Evolutionary conservation across 2,329 filamentous ascomycete genomes (phyloP).

Genomic region (Metarhizium guizhouense): DNA sequence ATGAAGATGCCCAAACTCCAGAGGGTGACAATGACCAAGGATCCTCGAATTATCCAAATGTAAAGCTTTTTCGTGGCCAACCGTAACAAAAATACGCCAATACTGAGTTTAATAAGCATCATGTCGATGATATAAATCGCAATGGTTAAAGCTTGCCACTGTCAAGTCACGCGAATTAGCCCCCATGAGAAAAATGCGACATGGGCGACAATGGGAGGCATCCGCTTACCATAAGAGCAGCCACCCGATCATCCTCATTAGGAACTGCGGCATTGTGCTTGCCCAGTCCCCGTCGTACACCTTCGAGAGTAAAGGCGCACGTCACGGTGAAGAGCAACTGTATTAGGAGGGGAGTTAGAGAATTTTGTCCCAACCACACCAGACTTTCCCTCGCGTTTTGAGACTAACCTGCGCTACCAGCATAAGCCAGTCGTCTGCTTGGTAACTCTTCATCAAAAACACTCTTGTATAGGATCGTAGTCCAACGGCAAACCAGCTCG

Average conservation of each 20-base stretch:
- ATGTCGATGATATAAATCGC: constrained; percentile 42
- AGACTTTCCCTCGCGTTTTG: background rate
- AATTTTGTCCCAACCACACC: too few species aligned
- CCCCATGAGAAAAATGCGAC: background rate
- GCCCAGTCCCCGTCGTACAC: constrained; percentile 34
- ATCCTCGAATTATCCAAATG: constrained; percentile 36
- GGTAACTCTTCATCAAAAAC: constrained; percentile 34
- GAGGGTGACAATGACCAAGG: constrained; percentile 35
- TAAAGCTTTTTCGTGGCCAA: constrained; percentile 37
- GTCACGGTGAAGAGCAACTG: constrained; percentile 38
- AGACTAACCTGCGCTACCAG: constrained; percentile 33
- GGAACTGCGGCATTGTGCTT: constrained; percentile 36
- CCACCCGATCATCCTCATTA: constrained; percentile 28
- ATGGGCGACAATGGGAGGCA: background rate
- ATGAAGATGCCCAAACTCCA: constrained; percentile 41
- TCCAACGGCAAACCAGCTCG: constrained; percentile 33
- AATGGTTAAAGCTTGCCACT: constrained; percentile 44
- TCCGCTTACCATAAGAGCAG: constrained; percentile 34
- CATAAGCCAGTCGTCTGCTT: constrained; percentile 47
- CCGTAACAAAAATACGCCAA: constrained; percentile 41
- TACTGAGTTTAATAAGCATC: constrained; percentile 49
- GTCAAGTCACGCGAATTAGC: background rate
- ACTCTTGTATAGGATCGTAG: constrained; percentile 35
- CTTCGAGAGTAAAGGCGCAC: constrained; percentile 35
- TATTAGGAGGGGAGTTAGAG: background rate